Evolutionary conservation across 441 rosid genomes (phyloP), one percentile per base, ranked within the genome.

Genomic region (Aleurites moluccanus): DNA sequence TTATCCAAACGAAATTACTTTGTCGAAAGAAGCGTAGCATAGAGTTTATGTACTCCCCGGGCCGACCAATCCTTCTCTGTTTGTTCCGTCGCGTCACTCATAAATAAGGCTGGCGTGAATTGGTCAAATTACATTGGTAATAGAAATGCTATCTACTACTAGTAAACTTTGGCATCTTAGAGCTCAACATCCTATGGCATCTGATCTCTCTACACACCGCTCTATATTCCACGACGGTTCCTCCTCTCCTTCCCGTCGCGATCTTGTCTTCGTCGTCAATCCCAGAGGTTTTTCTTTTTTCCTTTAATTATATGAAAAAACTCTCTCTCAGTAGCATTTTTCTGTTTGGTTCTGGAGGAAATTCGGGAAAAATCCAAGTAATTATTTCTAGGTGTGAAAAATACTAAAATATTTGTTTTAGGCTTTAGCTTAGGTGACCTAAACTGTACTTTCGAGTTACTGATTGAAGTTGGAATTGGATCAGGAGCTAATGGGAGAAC

Each of bases 401-500:
- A 35, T 35, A 35, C 38, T 30, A 4, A 35, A 35, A 7, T 35
- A 6, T 35, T 35, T 57, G 11, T 21, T n/a, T 20, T 25, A 49
- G 42, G 62, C 21, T n/a, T 70, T 30, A 20, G 79, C 33, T 11
- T 57, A 52, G 25, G 38, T 44, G 8, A 57, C 13, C 62, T 23
- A 56, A 21, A 56, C 27, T 52, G 18, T 50, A 30, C 11, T 30
- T 52, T 4, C 4, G 62, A 52, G 35, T 50, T 23, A 16, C 6
- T 65, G 53, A 42, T 64, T 25, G 63, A 45, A 14, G 45, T n/a
- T 63, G 45, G 47, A 67, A 74, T 69, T 76, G 79, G 74, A 38
- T 80, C 83, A 96, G 98, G 99, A 57, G 98, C 98, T 81, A 91
- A 90, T 80, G 98, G 98, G 65, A 92, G 76, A 86, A 93, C 99